A percentile compares a stretch with the other conserved stretches of the same genome.
Conservation (phyloP, 2,329 filamentous ascomycete genomes). For the Coniella vitis region DNA sequence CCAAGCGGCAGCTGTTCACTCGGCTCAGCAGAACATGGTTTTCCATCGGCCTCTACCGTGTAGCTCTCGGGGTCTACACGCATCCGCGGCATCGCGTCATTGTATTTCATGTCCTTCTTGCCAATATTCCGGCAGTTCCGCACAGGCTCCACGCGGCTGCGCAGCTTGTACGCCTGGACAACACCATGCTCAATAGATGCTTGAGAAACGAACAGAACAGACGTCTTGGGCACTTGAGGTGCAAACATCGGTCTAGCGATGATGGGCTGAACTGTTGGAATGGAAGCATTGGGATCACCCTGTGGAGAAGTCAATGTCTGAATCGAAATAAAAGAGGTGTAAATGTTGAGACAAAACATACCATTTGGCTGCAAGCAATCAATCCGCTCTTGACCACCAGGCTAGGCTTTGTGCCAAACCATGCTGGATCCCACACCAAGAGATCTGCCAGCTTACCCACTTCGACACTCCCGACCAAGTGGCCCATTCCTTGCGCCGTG, state of each 20-base stretch:
- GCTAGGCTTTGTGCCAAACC: slow-evolving; percentile 81
- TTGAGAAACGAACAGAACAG: slow-evolving; percentile 77
- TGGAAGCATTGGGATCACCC: slow-evolving; percentile 76
- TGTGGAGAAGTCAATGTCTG: slow-evolving; percentile 24
- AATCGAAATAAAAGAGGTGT: neutral
- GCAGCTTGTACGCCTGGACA: slow-evolving; percentile 65
- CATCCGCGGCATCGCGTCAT: slow-evolving; percentile 79
- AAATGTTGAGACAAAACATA: slow-evolving; percentile 30
- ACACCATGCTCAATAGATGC: slow-evolving; percentile 61
- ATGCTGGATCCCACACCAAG: slow-evolving; percentile 76
- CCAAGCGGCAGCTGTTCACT: slow-evolving; percentile 65
- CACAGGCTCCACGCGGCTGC: slow-evolving; percentile 75
- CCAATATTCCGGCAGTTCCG: slow-evolving; percentile 64
- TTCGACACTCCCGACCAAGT: slow-evolving; percentile 81
- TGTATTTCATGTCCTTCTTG: slow-evolving; percentile 88
- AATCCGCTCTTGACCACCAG: slow-evolving; percentile 82
- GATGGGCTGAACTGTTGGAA: slow-evolving; percentile 81
- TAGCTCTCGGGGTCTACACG: slow-evolving; percentile 88
- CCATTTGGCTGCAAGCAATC: slow-evolving; percentile 79
- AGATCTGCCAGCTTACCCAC: slow-evolving; percentile 86
- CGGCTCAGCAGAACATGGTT: slow-evolving; percentile 66
- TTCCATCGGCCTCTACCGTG: slow-evolving; percentile 76
- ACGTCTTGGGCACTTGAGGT: slow-evolving; percentile 61
- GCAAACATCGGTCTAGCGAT: slow-evolving; percentile 84
- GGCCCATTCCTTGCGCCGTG: slow-evolving; percentile 81